Evolutionary conservation across 1,284 basidiomycete genomes (phyloP).

Genomic region (Pascua sp.): DNA sequence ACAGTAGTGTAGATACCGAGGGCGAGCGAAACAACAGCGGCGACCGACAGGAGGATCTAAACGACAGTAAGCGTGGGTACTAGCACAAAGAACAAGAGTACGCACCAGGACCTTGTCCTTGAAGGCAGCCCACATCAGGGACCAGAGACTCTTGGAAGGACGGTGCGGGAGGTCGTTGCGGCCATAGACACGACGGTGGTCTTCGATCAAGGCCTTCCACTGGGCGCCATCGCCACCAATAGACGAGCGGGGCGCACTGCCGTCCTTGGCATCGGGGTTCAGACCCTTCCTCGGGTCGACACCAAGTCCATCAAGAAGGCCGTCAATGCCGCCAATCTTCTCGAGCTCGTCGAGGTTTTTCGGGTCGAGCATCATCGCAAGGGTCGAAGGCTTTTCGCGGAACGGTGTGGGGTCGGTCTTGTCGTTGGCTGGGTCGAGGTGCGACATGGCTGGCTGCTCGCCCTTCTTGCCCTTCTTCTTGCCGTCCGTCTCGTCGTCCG

Average conservation of each 20-base stretch:
- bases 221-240: conserved; percentile 50
- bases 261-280: conserved; percentile 18
- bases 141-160: conserved; percentile 71
- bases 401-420: conserved; percentile 69
- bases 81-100: conserved; percentile 35
- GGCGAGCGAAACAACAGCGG: conserved; percentile 87
- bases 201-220: conserved; percentile 59
- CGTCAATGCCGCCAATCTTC: conserved; percentile 68
- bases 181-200: conserved; percentile 74
- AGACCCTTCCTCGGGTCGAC: conserved; percentile 62
- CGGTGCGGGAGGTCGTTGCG: conserved; percentile 75
- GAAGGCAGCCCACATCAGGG: conserved; percentile 89
- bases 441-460: conserved; percentile 33
- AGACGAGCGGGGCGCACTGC: conserved; percentile 23
- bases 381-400: conserved; percentile 64
- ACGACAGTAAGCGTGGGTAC: conserved; percentile 6
- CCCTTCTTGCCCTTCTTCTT: conserved; percentile 19
- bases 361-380: conserved; percentile 86
- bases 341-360: conserved; percentile 61
- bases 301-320: conserved; percentile 70
- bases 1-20: conserved; percentile 93
- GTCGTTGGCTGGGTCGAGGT: conserved; percentile 55
- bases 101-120: conserved; percentile 87
- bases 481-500: conserved; percentile 1
- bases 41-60: conserved; percentile 81